A percentile compares a stretch with the other conserved stretches of the same genome.
These are phyloP conservation scores for Aspergillus fumigatus DNA, from an alignment of 2,329 filamentous ascomycete genomes.

Conservation along the genomic window DNA sequence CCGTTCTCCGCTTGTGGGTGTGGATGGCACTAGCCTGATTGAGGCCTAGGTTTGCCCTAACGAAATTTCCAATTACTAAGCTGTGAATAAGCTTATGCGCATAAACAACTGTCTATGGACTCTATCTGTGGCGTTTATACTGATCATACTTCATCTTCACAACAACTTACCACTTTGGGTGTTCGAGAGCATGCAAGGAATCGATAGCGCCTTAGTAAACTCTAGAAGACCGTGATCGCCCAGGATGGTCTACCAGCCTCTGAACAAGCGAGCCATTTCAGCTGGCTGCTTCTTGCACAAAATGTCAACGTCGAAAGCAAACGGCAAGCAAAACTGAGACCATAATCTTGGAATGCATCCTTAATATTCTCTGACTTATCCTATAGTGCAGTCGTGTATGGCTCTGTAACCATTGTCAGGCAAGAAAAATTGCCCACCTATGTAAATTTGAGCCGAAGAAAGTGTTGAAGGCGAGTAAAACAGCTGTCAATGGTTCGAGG, in stretches of 20 bases:
- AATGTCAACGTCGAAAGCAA: conserved; percentile 50
- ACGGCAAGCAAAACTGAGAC: conserved; percentile 33
- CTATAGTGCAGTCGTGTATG: conserved; percentile 47
- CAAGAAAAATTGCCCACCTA: conserved; percentile 46
- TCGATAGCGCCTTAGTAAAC: background rate
- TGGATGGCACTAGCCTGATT: conserved; percentile 20
- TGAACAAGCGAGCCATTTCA: conserved; percentile 11
- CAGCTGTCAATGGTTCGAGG: conserved; percentile 8
- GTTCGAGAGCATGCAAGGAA: background rate
- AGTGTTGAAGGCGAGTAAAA: conserved; percentile 5
- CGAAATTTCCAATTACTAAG: background rate
- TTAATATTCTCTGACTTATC: conserved; percentile 7
- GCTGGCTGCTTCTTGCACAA: conserved; percentile 37
- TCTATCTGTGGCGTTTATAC: background rate
- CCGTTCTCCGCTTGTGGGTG: conserved; percentile 40
- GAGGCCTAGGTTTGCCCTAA: conserved; percentile 23
- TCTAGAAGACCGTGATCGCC: background rate
- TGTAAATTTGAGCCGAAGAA: conserved; percentile 43
- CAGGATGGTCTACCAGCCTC: conserved; percentile 3
- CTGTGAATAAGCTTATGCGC: background rate
- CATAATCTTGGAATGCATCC: background rate
- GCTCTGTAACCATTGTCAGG: conserved; percentile 49
- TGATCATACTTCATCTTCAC: background rate
- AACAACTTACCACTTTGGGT: background rate
- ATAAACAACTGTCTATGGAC: background rate